Evolutionary conservation across 1,284 basidiomycete species (phyloP).

Genomic region (Ustilago vetiveriae): DNA sequence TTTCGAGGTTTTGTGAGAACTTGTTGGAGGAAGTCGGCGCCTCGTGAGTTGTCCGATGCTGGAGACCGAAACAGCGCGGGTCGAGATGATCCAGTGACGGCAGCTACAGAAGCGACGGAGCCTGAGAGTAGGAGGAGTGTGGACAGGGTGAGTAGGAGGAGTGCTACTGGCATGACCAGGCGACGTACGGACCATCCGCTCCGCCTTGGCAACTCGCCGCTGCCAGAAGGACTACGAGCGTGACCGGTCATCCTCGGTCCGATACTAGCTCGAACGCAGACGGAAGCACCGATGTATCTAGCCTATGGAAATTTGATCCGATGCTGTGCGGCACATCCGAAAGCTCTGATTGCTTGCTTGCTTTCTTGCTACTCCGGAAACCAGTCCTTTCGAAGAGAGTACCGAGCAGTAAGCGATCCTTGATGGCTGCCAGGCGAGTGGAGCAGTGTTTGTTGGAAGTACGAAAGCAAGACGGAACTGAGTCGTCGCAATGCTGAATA

Average conservation of each 20-base stretch:
- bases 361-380: too few species aligned
- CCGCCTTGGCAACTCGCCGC: conserved; percentile 11
- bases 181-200: conserved; percentile 2
- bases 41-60: conserved; percentile 31
- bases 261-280: too few species aligned
- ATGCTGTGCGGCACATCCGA: conserved; percentile 2
- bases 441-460: too few species aligned
- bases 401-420: too few species aligned
- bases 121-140: conserved; percentile 9
- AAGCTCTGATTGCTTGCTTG: background rate
- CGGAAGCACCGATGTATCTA: too few species aligned
- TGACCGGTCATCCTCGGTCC: conserved; percentile 15
- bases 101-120: conserved; percentile 6
- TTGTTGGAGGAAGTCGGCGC: conserved; percentile 44
- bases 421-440: too few species aligned
- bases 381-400: too few species aligned
- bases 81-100: background rate
- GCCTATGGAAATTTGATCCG: too few species aligned
- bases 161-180: conserved; percentile 9
- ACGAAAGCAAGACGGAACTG: too few species aligned
- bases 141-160: background rate
- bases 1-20: conserved; percentile 33
- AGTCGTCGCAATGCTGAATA: too few species aligned
- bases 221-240: conserved; percentile 10
- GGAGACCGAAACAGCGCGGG: conserved; percentile 43